Conservation (phyloP, 2,329 filamentous ascomycete species). For the Nemania sp. region DNA sequence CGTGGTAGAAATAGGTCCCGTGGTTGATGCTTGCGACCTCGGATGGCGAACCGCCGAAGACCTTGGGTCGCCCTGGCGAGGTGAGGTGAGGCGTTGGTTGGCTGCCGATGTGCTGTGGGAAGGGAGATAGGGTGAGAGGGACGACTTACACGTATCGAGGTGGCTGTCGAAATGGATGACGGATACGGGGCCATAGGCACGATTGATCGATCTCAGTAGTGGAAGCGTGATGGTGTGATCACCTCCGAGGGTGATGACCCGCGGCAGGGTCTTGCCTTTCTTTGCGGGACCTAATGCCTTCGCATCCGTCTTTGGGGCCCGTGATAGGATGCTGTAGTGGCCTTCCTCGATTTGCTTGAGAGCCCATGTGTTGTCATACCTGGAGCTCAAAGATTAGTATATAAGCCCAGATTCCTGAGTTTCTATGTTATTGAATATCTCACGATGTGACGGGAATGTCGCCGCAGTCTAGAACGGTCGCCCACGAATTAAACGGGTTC, state of each 20-base stretch:
- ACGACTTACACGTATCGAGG: conserved; percentile 72
- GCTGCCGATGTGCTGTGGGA: conserved; percentile 25
- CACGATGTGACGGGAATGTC: conserved; percentile 88
- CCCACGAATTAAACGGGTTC: conserved; percentile 86
- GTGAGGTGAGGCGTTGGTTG: background rate
- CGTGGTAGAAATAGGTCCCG: conserved; percentile 91
- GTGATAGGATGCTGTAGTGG: conserved; percentile 79
- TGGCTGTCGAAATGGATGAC: conserved; percentile 74
- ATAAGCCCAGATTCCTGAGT: background rate
- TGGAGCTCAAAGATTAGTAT: conserved; percentile 49
- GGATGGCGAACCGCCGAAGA: conserved; percentile 84
- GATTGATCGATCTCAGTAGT: conserved; percentile 69
- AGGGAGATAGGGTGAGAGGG: too few species aligned
- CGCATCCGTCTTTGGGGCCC: conserved; percentile 76
- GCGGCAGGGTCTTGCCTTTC: conserved; percentile 79
- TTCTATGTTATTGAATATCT: conserved; percentile 49
- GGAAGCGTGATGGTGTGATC: conserved; percentile 73
- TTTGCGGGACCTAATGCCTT: conserved; percentile 75
- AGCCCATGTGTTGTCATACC: conserved; percentile 85
- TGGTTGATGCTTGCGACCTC: conserved; percentile 84
- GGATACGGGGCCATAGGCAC: conserved; percentile 69
- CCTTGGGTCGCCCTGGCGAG: conserved; percentile 81
- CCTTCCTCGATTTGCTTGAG: conserved; percentile 88
- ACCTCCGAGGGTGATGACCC: conserved; percentile 80
- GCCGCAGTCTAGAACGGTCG: conserved; percentile 83